Evolutionary conservation across 768 basidiomycete genomes (phyloP).

Genomic region (Pleurotus citrinopileatus): DNA sequence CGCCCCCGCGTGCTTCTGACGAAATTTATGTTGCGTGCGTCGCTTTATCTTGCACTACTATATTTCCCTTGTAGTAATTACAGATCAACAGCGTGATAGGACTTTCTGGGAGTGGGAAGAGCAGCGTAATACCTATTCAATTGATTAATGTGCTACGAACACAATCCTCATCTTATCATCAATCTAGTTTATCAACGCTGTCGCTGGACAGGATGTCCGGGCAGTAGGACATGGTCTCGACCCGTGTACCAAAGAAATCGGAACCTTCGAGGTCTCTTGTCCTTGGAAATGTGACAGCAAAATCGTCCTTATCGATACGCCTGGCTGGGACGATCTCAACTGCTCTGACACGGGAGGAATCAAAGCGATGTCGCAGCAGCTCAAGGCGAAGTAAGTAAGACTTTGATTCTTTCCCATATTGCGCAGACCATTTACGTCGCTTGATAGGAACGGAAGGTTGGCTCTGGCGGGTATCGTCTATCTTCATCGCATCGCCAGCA

Average conservation of each 20-base stretch:
- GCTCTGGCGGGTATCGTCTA: conserved; percentile 27
- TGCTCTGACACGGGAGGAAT: neutral
- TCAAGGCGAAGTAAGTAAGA: neutral
- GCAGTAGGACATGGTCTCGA: neutral
- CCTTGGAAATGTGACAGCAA: neutral
- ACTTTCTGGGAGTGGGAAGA: conserved; percentile 6
- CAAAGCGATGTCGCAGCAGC: neutral
- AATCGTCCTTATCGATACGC: conserved; percentile 12
- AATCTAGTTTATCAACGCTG: conserved; percentile 2
- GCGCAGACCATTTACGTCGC: neutral
- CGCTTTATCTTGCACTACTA: neutral
- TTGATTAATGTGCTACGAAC: neutral
- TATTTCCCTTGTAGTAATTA: neutral
- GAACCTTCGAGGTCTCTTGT: neutral
- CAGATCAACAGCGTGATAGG: conserved; percentile 1
- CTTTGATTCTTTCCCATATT: neutral
- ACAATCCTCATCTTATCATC: neutral
- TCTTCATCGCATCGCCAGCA: conserved; percentile 29
- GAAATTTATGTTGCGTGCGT: conserved; percentile 4
- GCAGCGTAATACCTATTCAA: neutral
- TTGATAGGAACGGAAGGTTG: neutral
- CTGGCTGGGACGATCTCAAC: conserved; percentile 9
- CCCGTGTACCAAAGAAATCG: neutral
- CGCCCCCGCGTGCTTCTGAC: too few relatives aligned
- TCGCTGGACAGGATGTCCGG: neutral